Evolutionary conservation across 1,139 yeast genomes (phyloP).

Genomic region (Yarrowia galli): DNA sequence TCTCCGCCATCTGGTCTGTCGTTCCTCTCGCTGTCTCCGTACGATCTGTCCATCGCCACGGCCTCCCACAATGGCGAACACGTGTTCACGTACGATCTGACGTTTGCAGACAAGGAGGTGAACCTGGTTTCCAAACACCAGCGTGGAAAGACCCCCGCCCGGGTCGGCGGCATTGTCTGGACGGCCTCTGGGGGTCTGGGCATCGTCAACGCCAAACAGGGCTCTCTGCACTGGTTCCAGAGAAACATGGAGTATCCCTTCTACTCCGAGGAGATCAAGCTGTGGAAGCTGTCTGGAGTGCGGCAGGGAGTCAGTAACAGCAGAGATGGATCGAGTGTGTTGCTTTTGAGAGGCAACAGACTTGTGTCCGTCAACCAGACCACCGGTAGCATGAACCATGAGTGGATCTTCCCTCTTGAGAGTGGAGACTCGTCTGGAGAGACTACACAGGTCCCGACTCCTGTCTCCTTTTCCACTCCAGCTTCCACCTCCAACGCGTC

Average conservation of each 20-base stretch:
- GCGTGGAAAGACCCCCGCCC: constrained; percentile 70
- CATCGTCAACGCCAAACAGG: constrained; percentile 62
- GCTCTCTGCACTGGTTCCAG: constrained; percentile 70
- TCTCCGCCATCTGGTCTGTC: constrained; percentile 24
- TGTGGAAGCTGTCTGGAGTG: constrained; percentile 47
- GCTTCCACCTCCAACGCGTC: background rate
- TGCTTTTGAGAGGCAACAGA: constrained; percentile 9
- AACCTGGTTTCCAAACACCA: constrained; percentile 64
- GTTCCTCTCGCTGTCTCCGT: constrained; percentile 64
- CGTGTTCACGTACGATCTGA: constrained; percentile 69
- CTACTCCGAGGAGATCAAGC: constrained; percentile 43
- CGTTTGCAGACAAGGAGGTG: constrained; percentile 60
- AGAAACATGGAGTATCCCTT: constrained; percentile 40
- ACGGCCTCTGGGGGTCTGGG: constrained; percentile 59
- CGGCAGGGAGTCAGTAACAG: background rate
- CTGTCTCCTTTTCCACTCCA: background rate
- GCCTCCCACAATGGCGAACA: constrained; percentile 67
- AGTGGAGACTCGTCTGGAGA: background rate
- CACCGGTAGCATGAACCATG: constrained; percentile 1
- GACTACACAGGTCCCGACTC: background rate
- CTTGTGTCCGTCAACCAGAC: constrained; percentile 4
- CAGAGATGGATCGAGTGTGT: background rate
- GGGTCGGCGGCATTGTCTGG: constrained; percentile 64
- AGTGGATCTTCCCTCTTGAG: constrained; percentile 20
- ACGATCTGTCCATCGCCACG: constrained; percentile 66